Evolutionary conservation across 2,329 filamentous ascomycete genomes (phyloP), one percentile per base, ranked within the genome.

Genomic region (Curvularia sp.): DNA sequence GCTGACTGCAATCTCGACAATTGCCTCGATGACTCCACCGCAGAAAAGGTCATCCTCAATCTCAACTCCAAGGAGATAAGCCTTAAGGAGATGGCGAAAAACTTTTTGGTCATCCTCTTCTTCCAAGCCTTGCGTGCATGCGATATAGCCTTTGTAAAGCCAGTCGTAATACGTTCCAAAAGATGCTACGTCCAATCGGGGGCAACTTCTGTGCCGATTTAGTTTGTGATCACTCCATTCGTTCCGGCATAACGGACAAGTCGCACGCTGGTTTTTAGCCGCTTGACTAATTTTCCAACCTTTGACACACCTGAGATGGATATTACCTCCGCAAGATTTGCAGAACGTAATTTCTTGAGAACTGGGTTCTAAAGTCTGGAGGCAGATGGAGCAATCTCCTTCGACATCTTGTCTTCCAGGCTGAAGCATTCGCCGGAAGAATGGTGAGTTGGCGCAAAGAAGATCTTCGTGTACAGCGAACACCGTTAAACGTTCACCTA

Each of bases 381-480:
- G 36, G 2, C 43, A 54, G 7, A 54, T 49, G 3, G 34, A 13
- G 25, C 52, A 49, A 3, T 54, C 45, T 10, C 32, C 25, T 5
- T 25, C 19, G 7, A 49, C 12, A 15, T 27, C 25, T 3, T 49
- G 41, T 19, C 52, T 30, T 5, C 27, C 27, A 8, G 43, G 34
- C 5, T 54, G 52, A 18, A 54, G 25, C 25, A 7, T 18, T 23
- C 19, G 27, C 6, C 21, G 25, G 27, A 54, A 54, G 9, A 25
- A 42, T 18, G 3, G 10, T 18, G 43, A 54, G 27, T 23, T 32
- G 13, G 18, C 38, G 43, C 52, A 54, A 25, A 54, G 18, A 5
- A 54, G 34, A n/a, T 54, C 43, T 41, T 39, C 34, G 32, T 28
- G 32, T 13, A 41, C 18, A 18, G 13, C 30, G 10, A 54, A 54